Conservation (phyloP, 257 asterid species). For the Solanum pennellii region DNA sequence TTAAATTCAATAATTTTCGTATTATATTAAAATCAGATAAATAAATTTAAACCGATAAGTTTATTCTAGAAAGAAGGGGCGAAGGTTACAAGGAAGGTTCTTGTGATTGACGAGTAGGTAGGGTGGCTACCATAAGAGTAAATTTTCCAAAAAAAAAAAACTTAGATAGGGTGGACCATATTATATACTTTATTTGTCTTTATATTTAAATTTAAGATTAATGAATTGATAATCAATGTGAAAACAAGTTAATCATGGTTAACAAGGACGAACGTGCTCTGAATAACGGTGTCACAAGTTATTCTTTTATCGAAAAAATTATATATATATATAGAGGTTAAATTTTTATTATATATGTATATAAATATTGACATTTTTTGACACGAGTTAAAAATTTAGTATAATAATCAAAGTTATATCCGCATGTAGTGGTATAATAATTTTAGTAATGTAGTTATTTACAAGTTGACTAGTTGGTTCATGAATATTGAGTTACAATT, state of each 20-base stretch:
- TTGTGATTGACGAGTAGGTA: neutral
- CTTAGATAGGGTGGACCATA: neutral
- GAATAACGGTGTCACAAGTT: no score
- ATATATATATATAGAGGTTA: no score
- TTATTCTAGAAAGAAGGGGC: neutral
- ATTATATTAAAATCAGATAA: neutral
- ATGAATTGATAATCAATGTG: neutral
- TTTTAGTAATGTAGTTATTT: neutral
- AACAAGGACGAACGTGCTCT: no score
- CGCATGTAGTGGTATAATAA: neutral
- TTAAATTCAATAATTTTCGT: rapidly evolving
- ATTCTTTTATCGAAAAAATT: no score
- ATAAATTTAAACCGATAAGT: neutral
- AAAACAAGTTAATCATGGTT: no score
- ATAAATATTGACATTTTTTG: no score
- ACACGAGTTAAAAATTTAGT: no score
- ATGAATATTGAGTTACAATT: neutral
- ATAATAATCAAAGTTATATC: no score
- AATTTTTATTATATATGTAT: no score
- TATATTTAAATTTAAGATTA: no score
- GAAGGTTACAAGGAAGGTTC: neutral
- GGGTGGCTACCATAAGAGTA: neutral
- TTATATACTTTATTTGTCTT: neutral
- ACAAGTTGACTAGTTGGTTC: neutral
- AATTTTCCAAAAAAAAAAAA: neutral